A percentile compares a stretch with the other conserved stretches of the same genome.
These are phyloP conservation scores for Coelastrella sp. DNA, from an alignment of 139 green algal genomes.

Conservation along the genomic window DNA sequence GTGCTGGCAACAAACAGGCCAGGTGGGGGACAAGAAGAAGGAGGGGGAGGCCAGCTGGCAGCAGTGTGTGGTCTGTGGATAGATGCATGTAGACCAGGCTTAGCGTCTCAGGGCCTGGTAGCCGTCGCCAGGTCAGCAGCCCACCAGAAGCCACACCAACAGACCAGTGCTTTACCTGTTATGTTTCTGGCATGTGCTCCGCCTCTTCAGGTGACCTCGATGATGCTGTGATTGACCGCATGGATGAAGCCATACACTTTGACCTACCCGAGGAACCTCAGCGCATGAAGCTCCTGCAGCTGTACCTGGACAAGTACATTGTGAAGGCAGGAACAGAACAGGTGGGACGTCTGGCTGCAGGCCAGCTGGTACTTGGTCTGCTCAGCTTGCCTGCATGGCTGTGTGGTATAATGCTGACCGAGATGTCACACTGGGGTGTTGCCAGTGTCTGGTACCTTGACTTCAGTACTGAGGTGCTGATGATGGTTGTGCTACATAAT, in stretches of 20 bases:
- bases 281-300: conserved; percentile 79
- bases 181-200: background rate
- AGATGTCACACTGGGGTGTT: too few relatives aligned
- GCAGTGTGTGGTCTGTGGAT: background rate
- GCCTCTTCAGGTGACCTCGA: conserved; percentile 84
- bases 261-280: conserved; percentile 76
- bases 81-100: too few relatives aligned
- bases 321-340: conserved; percentile 48
- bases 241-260: conserved; percentile 97
- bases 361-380: too few relatives aligned
- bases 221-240: conserved; percentile 92
- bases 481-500: background rate
- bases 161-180: too few relatives aligned
- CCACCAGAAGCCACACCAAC: too few relatives aligned
- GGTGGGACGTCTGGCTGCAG: background rate
- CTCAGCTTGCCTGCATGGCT: background rate
- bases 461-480: too few relatives aligned
- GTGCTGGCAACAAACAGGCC: conserved; percentile 96
- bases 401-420: background rate
- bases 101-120: too few relatives aligned
- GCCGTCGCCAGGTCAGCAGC: too few relatives aligned
- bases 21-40: conserved; percentile 26
- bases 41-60: background rate
- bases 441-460: too few relatives aligned
- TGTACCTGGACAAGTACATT: conserved; percentile 91